phyloP scores from a whole-genome alignment of 2,329 filamentous ascomycete species.

The Hypoxylon sp. region DNA sequence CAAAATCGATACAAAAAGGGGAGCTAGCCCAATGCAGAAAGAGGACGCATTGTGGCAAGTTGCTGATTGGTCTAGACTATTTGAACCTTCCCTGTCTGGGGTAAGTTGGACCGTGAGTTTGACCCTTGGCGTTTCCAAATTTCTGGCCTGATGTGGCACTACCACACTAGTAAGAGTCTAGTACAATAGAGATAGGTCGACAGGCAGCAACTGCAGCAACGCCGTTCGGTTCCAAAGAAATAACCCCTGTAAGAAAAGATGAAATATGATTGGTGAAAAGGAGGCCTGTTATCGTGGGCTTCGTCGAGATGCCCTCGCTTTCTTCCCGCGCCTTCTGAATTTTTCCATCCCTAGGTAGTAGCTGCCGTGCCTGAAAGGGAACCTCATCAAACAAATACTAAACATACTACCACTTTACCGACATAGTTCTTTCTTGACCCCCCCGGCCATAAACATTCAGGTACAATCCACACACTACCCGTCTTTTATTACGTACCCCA shows the following conservation, averaged over 20 bases:
- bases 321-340: constrained; percentile 13
- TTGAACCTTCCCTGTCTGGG: constrained; percentile 25
- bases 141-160: constrained; percentile 26
- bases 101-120: constrained; percentile 19
- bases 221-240: constrained; percentile 25
- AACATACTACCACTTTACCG: constrained; percentile 15
- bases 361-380: too few species aligned
- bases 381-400: constrained; percentile 23
- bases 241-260: constrained; percentile 19
- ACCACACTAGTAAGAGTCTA: constrained; percentile 9
- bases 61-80: constrained; percentile 25
- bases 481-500: constrained; percentile 33
- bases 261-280: constrained; percentile 27
- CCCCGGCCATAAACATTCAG: constrained; percentile 17
- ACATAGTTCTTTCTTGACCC: constrained; percentile 17
- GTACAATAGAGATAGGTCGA: constrained; percentile 12
- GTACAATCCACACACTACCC: constrained; percentile 28
- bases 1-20: constrained; percentile 8
- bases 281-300: constrained; percentile 37
- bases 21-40: constrained; percentile 32
- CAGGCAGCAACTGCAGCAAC: constrained; percentile 36
- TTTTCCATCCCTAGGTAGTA: constrained; percentile 16
- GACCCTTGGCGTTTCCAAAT: constrained; percentile 32
- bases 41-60: constrained; percentile 4
- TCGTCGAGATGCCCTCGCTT: constrained; percentile 23